Conservation (phyloP, 2,329 filamentous ascomycete genomes). For the Bimuria novae-zelandiae region DNA sequence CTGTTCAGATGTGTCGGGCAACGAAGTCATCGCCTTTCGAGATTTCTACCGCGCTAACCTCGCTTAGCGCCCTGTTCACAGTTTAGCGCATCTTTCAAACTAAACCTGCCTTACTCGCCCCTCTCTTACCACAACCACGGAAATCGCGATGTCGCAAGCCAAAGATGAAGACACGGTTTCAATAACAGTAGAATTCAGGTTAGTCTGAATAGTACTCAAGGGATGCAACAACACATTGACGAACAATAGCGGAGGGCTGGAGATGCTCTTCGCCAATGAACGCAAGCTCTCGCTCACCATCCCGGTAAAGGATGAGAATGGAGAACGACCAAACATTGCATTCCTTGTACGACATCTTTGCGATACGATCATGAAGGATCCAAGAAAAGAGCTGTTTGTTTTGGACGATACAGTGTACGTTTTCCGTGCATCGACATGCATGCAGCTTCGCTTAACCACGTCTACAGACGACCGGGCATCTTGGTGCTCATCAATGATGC, state of each 20-base stretch:
- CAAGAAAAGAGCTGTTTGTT: constrained; percentile 84
- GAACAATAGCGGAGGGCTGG: constrained; percentile 73
- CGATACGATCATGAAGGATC: constrained; percentile 81
- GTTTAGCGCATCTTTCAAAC: constrained; percentile 17
- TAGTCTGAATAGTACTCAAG: constrained; percentile 28
- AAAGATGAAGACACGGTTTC: constrained; percentile 49
- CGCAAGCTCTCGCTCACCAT: constrained; percentile 72
- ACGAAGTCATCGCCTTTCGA: constrained; percentile 24
- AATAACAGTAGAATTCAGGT: constrained; percentile 78
- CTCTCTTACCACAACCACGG: background rate
- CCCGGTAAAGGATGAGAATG: constrained; percentile 65
- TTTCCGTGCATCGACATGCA: background rate
- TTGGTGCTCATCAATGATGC: constrained; percentile 96
- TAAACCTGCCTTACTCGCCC: constrained; percentile 1
- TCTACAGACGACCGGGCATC: constrained; percentile 84
- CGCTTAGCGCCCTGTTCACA: constrained; percentile 26
- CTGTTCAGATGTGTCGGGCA: constrained; percentile 10
- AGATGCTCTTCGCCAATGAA: constrained; percentile 89
- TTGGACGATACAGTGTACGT: constrained; percentile 86
- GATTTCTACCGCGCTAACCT: constrained; percentile 40
- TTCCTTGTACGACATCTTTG: constrained; percentile 81
- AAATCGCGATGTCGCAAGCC: constrained; percentile 5
- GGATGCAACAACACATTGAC: constrained; percentile 12
- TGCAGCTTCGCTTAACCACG: constrained; percentile 8
- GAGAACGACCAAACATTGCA: constrained; percentile 68